phyloP scores from a whole-genome alignment of 2,329 filamentous ascomycete genomes.

The Xylariaceae sp. region DNA sequence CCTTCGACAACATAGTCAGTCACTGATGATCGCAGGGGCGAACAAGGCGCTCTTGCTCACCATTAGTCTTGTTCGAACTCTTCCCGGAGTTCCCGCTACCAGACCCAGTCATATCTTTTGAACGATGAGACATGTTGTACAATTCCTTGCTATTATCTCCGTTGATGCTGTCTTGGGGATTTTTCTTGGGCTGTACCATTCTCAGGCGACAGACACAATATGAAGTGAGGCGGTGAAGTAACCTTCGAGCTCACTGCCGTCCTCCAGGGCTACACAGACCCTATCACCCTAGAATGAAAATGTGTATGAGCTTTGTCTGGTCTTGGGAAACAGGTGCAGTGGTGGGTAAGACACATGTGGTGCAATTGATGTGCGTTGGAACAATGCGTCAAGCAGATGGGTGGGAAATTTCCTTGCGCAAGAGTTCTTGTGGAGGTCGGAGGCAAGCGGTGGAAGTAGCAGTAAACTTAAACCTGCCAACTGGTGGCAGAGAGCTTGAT shows the following conservation, averaged over 20 bases:
- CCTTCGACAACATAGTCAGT: conserved; percentile 42
- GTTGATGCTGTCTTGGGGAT: conserved; percentile 26
- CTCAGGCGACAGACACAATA: conserved; percentile 24
- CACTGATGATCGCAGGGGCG: conserved; percentile 8
- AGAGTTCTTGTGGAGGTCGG: conserved; percentile 17
- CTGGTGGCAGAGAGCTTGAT: conserved; percentile 1
- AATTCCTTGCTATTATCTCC: conserved; percentile 29
- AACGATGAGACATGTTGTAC: conserved; percentile 28
- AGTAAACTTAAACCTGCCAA: conserved; percentile 19
- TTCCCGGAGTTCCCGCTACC: conserved; percentile 30
- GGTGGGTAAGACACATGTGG: conserved; percentile 4
- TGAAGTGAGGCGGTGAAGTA: conserved; percentile 14
- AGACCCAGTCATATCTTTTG: conserved; percentile 26
- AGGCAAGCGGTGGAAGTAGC: conserved; percentile 22
- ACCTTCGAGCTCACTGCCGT: conserved; percentile 22
- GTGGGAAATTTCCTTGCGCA: conserved; percentile 14
- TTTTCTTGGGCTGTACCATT: conserved; percentile 34
- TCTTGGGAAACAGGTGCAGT: conserved; percentile 1
- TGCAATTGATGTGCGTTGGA: conserved; percentile 20
- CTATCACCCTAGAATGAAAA: conserved; percentile 22
- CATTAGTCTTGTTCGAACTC: conserved; percentile 37
- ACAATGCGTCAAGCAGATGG: conserved; percentile 1
- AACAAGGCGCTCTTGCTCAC: conserved; percentile 25
- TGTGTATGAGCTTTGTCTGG: conserved; percentile 17
- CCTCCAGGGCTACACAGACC: conserved; percentile 21